These are phyloP conservation scores for Candida fluviatilis DNA, from an alignment of 805 yeast genomes.

Conservation along the genomic window DNA sequence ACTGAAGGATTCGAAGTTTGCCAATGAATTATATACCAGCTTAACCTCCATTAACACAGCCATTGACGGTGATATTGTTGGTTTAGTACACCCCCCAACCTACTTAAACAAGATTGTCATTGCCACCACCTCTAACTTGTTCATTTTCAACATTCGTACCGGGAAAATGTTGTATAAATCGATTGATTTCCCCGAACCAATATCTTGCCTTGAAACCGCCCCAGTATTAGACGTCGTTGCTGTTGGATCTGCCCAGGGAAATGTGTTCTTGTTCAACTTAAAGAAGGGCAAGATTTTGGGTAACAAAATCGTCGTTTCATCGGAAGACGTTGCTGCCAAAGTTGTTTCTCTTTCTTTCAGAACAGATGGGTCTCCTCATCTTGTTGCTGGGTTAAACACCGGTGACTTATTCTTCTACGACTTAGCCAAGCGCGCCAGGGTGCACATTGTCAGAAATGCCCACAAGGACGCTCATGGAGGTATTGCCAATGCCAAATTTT, in stretches of 20 bases:
- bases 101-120: slow-evolving; percentile 85
- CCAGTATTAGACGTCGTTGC: slow-evolving; percentile 87
- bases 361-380: slow-evolving; percentile 83
- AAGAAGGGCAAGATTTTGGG: slow-evolving; percentile 55
- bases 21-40: slow-evolving; percentile 65
- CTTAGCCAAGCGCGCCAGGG: slow-evolving; percentile 63
- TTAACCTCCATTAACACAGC: slow-evolving; percentile 46
- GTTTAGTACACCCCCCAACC: slow-evolving; percentile 80
- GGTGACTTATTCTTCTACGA: slow-evolving; percentile 91
- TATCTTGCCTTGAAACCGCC: slow-evolving; percentile 72
- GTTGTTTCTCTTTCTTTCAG: slow-evolving; percentile 74
- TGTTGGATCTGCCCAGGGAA: slow-evolving; percentile 68
- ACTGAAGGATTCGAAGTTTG: slow-evolving; percentile 39
- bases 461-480: slow-evolving; percentile 78
- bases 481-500: slow-evolving; percentile 64
- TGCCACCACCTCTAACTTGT: slow-evolving; percentile 62
- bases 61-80: slow-evolving; percentile 70
- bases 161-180: slow-evolving; percentile 65
- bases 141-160: slow-evolving; percentile 71
- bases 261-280: slow-evolving; percentile 61
- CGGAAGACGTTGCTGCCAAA: slow-evolving; percentile 33
- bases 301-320: slow-evolving; percentile 44
- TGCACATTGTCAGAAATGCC: slow-evolving; percentile 69
- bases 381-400: slow-evolving; percentile 69
- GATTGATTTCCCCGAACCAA: slow-evolving; percentile 32